These are phyloP conservation scores for Sergeia podlipaevii DNA, from an alignment of 208 protist species.

Conservation along the genomic window DNA sequence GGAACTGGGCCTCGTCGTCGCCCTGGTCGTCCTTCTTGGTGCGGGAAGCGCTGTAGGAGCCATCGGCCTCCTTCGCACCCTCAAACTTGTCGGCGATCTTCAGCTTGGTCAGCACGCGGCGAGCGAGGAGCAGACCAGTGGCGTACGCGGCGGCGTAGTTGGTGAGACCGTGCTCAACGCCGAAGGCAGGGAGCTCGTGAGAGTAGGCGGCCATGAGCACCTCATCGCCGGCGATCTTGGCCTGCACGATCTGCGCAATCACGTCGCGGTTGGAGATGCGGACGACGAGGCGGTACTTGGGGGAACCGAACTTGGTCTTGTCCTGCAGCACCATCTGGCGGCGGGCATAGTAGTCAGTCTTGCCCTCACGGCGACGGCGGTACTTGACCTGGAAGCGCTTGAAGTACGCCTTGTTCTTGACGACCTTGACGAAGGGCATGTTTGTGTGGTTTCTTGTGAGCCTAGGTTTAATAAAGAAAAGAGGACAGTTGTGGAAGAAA, in stretches of 20 bases:
- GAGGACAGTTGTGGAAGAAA: neutral
- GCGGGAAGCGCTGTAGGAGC: conserved; percentile 73
- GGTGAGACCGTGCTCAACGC: conserved; percentile 95
- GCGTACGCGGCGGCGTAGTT: conserved; percentile 98
- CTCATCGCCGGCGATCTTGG: conserved; percentile 96
- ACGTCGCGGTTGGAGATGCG: conserved; percentile 98
- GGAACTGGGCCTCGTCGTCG: conserved; percentile 85
- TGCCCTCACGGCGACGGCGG: conserved; percentile 96
- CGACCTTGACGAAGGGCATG: conserved; percentile 89
- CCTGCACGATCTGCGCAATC: conserved; percentile 96
- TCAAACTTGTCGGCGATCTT: conserved; percentile 93
- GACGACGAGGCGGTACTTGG: conserved; percentile 98
- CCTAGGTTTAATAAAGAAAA: neutral
- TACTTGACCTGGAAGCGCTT: conserved; percentile 99
- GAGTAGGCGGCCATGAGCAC: conserved; percentile 95
- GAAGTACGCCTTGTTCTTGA: conserved; percentile 97
- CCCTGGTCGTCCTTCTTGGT: conserved; percentile 79
- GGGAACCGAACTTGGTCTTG: conserved; percentile 99
- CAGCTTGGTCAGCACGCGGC: conserved; percentile 96
- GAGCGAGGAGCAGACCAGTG: conserved; percentile 97
- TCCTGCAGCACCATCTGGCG: conserved; percentile 96
- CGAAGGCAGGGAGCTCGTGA: conserved; percentile 97
- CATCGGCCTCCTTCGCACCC: conserved; percentile 90
- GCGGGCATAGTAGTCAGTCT: conserved; percentile 98
- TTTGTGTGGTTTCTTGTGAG: neutral